Evolutionary conservation across 2,329 filamentous ascomycete genomes (phyloP), one percentile per base, ranked within the genome.

Genomic region (Myotisia sp.): DNA sequence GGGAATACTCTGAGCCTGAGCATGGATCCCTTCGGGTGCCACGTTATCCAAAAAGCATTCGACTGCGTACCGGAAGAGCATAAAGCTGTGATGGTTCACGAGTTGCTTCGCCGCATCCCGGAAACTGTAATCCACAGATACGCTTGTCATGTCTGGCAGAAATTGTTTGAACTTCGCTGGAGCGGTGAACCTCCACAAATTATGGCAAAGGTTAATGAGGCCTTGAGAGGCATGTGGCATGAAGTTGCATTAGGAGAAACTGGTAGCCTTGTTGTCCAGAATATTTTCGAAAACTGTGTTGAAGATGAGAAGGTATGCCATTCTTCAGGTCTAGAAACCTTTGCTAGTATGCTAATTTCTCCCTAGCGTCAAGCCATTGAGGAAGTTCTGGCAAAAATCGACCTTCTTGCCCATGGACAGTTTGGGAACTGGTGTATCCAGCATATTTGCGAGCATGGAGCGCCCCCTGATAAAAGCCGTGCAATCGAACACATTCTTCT

Each of bases 371-470:
- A 86, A 29, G 94, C 90, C 52, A 92, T 98, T 52, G 86, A 93
- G 56, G 90, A 98, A 58, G 90, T 98, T 24, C 73, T 98, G 37
- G 74, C 73, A 40, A 94, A 90, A 54, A 93, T 98, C 48, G 85
- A 98, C 59, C 81, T 93, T 42, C 85, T 98, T 50, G 82, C 90
- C 39, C 87, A 94, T 55, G 90, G 90, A 17, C 90, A 98, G 55
- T 98, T 98, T 53, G 90, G 90, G 37, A 98, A 98, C 56, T 98
- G 90, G 90, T 98, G 90, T 63, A 95, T 98, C 50, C 90, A 98
- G 62, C 90, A 98, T 60, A 85, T 98, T 48, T 98, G 90, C 59
- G 90, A 98, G 58, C 90, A 98, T 53, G 87, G 92, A 33, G 79
- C 79, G 37, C 80, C 86, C 20, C 76, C 79, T 26, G 92, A 98